These are phyloP conservation scores for Saccharomyces hybrid DNA, from an alignment of 1,139 yeast genomes.

Conservation along the genomic window DNA sequence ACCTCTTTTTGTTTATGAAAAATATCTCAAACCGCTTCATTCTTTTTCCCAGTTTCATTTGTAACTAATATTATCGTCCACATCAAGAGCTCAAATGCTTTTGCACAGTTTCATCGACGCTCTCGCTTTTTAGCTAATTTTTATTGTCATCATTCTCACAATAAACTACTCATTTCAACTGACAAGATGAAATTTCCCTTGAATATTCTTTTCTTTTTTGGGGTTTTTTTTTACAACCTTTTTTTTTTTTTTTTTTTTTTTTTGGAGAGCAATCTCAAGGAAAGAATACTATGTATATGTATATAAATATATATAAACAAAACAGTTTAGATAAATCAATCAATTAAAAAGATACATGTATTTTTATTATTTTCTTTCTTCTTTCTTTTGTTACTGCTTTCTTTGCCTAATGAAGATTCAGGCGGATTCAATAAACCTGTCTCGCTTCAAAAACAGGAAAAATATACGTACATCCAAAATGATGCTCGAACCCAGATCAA, in stretches of 20 bases:
- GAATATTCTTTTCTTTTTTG: conserved; percentile 2
- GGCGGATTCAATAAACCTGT: not conserved
- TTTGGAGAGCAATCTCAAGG: not conserved
- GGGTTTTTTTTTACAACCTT: not conserved
- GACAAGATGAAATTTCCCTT: conserved; percentile 1
- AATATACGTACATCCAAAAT: not conserved
- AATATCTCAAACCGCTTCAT: not conserved
- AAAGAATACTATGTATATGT: not conserved
- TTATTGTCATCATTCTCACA: not conserved
- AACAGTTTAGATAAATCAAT: not conserved
- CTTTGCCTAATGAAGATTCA: not conserved
- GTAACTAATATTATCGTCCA: not conserved
- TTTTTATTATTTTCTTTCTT: not conserved
- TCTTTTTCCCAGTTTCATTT: not conserved
- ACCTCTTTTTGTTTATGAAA: not conserved
- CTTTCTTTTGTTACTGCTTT: not conserved
- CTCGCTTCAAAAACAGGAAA: not conserved
- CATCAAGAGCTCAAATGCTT: not conserved
- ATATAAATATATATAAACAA: not conserved
- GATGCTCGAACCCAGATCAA: not conserved
- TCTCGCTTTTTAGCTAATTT: not conserved
- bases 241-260: not conserved
- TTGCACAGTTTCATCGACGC: conserved; percentile 1
- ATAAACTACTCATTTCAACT: not conserved
- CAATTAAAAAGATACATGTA: not conserved